These are phyloP conservation scores for Salvia miltiorrhiza DNA, from an alignment of 257 asterid genomes.

Conservation along the genomic window DNA sequence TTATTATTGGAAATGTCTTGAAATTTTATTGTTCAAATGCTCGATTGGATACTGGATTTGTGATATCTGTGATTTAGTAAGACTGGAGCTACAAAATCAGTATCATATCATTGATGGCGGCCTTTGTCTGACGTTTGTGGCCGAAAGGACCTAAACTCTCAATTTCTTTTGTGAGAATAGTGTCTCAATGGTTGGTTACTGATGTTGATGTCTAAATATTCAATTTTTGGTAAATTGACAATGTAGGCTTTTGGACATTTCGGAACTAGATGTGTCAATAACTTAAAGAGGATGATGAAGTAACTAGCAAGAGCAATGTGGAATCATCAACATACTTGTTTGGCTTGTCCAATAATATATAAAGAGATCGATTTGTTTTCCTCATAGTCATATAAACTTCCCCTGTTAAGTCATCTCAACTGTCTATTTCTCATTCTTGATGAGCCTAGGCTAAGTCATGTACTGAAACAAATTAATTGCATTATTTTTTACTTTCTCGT, in stretches of 20 bases:
- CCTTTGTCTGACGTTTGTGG: background rate
- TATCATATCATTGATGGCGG: background rate
- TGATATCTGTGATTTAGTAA: background rate
- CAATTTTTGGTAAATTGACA: background rate
- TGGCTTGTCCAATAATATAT: background rate
- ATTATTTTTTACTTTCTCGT: background rate
- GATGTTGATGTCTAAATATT: background rate
- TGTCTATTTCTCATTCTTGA: slow-evolving; percentile 1
- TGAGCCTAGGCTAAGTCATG: background rate
- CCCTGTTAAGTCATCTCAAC: slow-evolving; percentile 1
- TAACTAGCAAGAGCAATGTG: slow-evolving; percentile 10
- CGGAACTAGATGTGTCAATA: background rate
- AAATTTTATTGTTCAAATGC: background rate
- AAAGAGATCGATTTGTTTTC: background rate
- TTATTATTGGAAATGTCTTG: background rate
- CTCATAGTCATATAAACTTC: background rate
- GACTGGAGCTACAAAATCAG: slow-evolving; percentile 1
- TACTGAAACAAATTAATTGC: background rate
- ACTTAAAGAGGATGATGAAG: background rate
- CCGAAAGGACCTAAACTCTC: background rate
- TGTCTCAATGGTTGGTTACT: background rate
- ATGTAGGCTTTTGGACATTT: background rate
- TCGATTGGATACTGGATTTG: background rate
- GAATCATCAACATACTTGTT: background rate
- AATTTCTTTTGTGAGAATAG: background rate